Conservation (phyloP, 2,329 filamentous ascomycete genomes). For the Penicillium janthinellum region DNA sequence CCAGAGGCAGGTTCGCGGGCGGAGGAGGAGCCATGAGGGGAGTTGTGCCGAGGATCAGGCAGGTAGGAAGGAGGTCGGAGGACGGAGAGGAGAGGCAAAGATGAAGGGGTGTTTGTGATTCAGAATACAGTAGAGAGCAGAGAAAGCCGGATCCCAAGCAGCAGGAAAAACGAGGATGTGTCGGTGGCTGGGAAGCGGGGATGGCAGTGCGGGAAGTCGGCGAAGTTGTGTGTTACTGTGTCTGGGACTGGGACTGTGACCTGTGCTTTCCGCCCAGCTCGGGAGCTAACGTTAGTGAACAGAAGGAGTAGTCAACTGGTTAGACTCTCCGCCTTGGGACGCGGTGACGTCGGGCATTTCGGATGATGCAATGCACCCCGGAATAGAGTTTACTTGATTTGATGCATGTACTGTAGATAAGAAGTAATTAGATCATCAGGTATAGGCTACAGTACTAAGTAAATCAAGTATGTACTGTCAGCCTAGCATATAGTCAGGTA, state of each 20-base stretch:
- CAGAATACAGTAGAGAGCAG: not conserved
- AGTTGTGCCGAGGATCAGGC: constrained; percentile 5
- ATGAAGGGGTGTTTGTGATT: not conserved
- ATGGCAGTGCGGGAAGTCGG: constrained; percentile 13
- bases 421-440: too few species aligned
- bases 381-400: constrained; percentile 2
- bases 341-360: constrained; percentile 23
- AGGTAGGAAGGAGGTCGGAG: constrained; percentile 6
- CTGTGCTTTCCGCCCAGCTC: constrained; percentile 19
- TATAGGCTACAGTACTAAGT: too few species aligned
- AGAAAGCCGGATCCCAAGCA: not conserved
- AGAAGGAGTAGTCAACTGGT: too few species aligned
- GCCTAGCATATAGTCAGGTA: not conserved
- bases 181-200: constrained; percentile 23
- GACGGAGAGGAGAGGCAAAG: constrained; percentile 9
- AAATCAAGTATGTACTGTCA: too few species aligned
- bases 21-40: constrained; percentile 72
- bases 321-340: constrained; percentile 20
- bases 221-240: constrained; percentile 21
- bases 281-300: constrained; percentile 9
- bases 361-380: constrained; percentile 18
- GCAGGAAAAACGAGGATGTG: constrained; percentile 10
- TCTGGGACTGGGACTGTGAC: too few species aligned
- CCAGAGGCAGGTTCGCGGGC: constrained; percentile 67
- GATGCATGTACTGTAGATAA: not conserved